phyloP scores from a whole-genome alignment of 441 rosid genomes.

The Francoa sonchifolia region DNA sequence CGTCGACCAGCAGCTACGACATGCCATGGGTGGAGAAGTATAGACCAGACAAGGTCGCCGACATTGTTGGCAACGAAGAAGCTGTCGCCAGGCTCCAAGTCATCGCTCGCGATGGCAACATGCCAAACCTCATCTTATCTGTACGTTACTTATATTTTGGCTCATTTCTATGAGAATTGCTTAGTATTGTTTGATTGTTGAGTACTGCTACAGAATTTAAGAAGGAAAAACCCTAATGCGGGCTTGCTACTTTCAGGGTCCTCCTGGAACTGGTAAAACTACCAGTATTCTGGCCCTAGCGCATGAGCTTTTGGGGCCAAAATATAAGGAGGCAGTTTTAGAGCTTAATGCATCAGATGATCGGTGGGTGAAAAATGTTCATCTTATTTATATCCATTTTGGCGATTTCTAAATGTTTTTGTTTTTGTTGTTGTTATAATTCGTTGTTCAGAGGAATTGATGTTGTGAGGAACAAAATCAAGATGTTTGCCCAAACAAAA shows the following conservation, averaged over 20 bases:
- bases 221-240: background rate
- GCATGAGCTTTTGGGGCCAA: constrained; percentile 75
- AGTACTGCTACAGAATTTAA: background rate
- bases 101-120: constrained; percentile 90
- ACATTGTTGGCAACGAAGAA: constrained; percentile 84
- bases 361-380: constrained; percentile 27
- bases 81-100: constrained; percentile 86
- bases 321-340: constrained; percentile 69
- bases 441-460: constrained; percentile 59
- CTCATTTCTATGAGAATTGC: no score
- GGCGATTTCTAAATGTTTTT: background rate
- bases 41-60: constrained; percentile 59
- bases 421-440: background rate
- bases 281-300: constrained; percentile 93
- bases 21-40: constrained; percentile 96
- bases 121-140: constrained; percentile 78
- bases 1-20: constrained; percentile 37
- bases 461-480: constrained; percentile 89
- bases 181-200: no score
- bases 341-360: constrained; percentile 98
- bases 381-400: background rate
- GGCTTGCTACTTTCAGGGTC: constrained; percentile 41
- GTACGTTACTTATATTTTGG: constrained; percentile 16
- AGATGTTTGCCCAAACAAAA: constrained; percentile 97
- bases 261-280: constrained; percentile 97